Conservation (phyloP, 768 basidiomycete species). For the Leccinum subtestaceum region DNA sequence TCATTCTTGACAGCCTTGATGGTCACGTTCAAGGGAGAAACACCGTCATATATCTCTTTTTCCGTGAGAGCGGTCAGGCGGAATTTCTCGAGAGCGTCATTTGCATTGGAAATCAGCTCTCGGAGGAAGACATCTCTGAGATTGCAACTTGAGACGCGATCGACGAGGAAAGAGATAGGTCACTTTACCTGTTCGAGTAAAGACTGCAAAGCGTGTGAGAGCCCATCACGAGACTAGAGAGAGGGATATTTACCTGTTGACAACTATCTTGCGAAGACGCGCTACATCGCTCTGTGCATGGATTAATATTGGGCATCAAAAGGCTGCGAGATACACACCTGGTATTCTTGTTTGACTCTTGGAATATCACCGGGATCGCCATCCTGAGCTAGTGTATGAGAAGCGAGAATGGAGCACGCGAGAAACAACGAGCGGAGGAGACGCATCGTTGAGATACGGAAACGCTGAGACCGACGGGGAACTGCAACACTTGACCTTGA, state of each 20-base stretch:
- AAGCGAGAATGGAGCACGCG: slow-evolving; percentile 43
- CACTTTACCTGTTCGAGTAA: slow-evolving; percentile 71
- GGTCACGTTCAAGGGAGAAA: slow-evolving; percentile 82
- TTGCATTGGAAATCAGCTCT: slow-evolving; percentile 90
- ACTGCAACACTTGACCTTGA: not conserved
- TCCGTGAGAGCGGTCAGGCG: slow-evolving; percentile 82
- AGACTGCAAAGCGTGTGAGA: slow-evolving; percentile 46
- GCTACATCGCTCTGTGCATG: slow-evolving; percentile 80
- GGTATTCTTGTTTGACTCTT: slow-evolving; percentile 67
- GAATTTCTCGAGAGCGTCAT: slow-evolving; percentile 95
- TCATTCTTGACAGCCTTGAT: slow-evolving; percentile 72
- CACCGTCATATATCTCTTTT: slow-evolving; percentile 64
- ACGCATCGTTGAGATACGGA: slow-evolving; percentile 47
- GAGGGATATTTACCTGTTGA: slow-evolving; percentile 61
- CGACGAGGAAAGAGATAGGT: not conserved
- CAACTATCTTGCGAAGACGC: slow-evolving; percentile 88
- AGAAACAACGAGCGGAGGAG: slow-evolving; percentile 50
- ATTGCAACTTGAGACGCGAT: slow-evolving; percentile 3
- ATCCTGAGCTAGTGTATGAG: slow-evolving; percentile 50
- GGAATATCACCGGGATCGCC: slow-evolving; percentile 40
- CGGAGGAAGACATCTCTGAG: slow-evolving; percentile 79
- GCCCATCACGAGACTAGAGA: not conserved
- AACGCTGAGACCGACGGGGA: not conserved
- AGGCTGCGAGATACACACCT: slow-evolving; percentile 42
- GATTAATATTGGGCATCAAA: not conserved